These are phyloP conservation scores for Venturia effusa DNA, from an alignment of 2,329 filamentous ascomycete species.

Conservation along the genomic window DNA sequence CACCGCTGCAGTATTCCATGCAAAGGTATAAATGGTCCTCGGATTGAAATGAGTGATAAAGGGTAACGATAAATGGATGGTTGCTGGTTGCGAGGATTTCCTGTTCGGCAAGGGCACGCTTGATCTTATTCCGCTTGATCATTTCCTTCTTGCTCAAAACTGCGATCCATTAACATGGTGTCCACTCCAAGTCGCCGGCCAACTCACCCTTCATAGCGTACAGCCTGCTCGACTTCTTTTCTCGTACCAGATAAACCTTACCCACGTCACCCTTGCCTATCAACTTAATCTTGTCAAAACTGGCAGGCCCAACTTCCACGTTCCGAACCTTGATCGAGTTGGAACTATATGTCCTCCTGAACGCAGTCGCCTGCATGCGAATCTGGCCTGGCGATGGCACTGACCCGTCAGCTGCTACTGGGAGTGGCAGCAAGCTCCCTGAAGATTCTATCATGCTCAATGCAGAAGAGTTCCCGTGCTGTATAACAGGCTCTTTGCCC, in stretches of 20 bases:
- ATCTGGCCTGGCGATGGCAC: constrained; percentile 57
- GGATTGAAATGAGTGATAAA: constrained; percentile 98
- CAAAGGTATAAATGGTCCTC: constrained; percentile 98
- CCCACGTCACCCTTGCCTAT: constrained; percentile 98
- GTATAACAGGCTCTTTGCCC: constrained; percentile 66
- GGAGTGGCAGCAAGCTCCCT: constrained; percentile 25
- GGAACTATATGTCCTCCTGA: constrained; percentile 92
- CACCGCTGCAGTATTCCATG: constrained; percentile 99
- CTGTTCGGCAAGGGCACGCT: constrained; percentile 91
- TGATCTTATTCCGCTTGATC: constrained; percentile 99
- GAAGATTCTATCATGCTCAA: constrained; percentile 43
- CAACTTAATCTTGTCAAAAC: constrained; percentile 99
- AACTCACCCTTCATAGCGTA: constrained; percentile 95
- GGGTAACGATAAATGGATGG: constrained; percentile 95
- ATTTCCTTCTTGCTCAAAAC: constrained; percentile 99
- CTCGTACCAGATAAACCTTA: constrained; percentile 92
- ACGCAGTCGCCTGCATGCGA: constrained; percentile 53
- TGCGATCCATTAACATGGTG: constrained; percentile 32
- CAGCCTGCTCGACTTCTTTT: constrained; percentile 91
- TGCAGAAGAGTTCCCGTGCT: constrained; percentile 41
- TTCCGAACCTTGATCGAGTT: constrained; percentile 98
- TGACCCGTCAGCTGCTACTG: constrained; percentile 36
- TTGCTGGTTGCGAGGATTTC: constrained; percentile 98
- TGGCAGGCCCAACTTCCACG: constrained; percentile 88
- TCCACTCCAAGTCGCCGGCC: constrained; percentile 1